These are phyloP conservation scores for Lanmaoa pseudosensibilis DNA, from an alignment of 768 basidiomycete species.

Conservation along the genomic window DNA sequence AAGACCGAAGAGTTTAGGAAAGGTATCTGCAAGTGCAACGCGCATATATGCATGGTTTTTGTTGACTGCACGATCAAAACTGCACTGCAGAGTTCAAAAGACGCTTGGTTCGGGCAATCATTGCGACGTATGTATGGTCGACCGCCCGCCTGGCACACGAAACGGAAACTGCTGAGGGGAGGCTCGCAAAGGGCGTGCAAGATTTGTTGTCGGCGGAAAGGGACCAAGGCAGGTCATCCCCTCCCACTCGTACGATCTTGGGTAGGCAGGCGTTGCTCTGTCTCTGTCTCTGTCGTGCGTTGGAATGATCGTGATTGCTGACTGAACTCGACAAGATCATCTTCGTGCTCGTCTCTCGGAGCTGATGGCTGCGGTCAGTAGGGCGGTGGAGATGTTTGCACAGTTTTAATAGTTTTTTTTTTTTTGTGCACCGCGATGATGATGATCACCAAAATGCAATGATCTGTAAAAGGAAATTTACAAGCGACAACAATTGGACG, in stretches of 20 bases:
- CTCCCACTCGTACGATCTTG: conserved; percentile 8
- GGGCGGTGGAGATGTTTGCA: conserved; percentile 27
- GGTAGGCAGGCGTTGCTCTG: conserved; percentile 24
- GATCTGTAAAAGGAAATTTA: conserved; percentile 31
- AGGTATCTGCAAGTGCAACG: conserved; percentile 19
- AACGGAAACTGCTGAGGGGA: conserved; percentile 6
- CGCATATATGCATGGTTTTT: conserved; percentile 27
- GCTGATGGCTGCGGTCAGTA: conserved; percentile 28
- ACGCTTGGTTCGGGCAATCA: conserved; percentile 15
- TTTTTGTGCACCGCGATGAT: not conserved
- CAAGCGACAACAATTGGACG: conserved; percentile 11
- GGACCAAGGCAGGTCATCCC: conserved; percentile 39
- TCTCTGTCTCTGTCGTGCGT: conserved; percentile 1
- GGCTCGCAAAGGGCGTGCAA: conserved; percentile 18
- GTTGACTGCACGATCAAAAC: conserved; percentile 3
- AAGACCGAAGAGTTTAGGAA: conserved; percentile 19
- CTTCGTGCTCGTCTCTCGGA: conserved; percentile 24
- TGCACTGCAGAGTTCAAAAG: conserved; percentile 23
- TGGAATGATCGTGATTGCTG: conserved; percentile 9
- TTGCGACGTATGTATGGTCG: conserved; percentile 28
- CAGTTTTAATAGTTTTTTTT: conserved; percentile 11
- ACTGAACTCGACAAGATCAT: conserved; percentile 22
- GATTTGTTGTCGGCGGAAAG: conserved; percentile 18
- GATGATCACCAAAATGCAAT: not conserved
- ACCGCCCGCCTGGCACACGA: conserved; percentile 26